Evolutionary conservation across 225 moss, liverwort and hornwort species (phyloP).

Genomic region (Lunularia cruciata): DNA sequence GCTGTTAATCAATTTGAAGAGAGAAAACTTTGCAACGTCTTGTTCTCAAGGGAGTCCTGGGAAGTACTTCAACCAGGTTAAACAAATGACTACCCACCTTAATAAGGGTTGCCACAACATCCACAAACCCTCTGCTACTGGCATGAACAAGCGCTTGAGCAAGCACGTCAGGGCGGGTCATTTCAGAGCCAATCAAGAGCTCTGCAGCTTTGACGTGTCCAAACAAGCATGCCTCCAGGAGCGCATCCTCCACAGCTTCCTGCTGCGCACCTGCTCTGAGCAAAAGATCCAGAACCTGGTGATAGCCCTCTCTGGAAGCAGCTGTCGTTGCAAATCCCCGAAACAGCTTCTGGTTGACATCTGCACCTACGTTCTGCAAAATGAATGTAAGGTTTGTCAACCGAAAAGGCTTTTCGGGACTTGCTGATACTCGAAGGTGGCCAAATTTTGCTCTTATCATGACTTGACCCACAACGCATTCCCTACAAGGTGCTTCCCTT

Average conservation of each 20-base stretch:
- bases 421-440: too few relatives aligned
- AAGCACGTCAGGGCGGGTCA: constrained; percentile 50
- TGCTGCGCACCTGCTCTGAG: constrained; percentile 54
- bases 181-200: constrained; percentile 51
- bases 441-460: too few relatives aligned
- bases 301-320: constrained; percentile 50
- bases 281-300: constrained; percentile 39
- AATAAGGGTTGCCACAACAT: constrained; percentile 46
- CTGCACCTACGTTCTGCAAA: constrained; percentile 44
- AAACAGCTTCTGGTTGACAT: constrained; percentile 52
- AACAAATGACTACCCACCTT: constrained; percentile 25
- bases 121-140: constrained; percentile 54
- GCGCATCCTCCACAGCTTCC: constrained; percentile 56
- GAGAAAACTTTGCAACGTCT: too few relatives aligned
- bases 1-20: too few relatives aligned
- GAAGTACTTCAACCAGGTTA: too few relatives aligned
- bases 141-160: constrained; percentile 57
- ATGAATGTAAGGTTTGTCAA: too few relatives aligned
- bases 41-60: too few relatives aligned
- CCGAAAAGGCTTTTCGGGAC: too few relatives aligned
- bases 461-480: too few relatives aligned
- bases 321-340: constrained; percentile 55
- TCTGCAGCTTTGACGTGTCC: constrained; percentile 53
- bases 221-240: constrained; percentile 52
- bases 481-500: too few relatives aligned